Evolutionary conservation across 495 filamentous ascomycete species (phyloP).

Genomic region (Hyphodiscus hymeniophilus): DNA sequence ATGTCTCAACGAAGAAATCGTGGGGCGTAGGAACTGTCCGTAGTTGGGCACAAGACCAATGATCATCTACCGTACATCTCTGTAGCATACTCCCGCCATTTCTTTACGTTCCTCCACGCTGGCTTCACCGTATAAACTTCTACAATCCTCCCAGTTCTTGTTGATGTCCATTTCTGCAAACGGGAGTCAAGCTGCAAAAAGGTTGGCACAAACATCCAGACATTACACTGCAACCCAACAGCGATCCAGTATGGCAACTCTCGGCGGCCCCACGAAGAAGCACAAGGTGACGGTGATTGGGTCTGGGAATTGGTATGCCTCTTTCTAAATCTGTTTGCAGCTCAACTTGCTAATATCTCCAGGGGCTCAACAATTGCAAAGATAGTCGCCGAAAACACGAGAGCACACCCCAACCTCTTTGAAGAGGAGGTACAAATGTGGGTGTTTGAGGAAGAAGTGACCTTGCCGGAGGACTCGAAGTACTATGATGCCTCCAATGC

Average conservation of each 20-base stretch:
- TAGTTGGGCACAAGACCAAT: not conserved
- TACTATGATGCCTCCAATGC: conserved; percentile 41
- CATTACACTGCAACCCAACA: conserved; percentile 3
- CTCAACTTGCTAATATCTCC: conserved; percentile 10
- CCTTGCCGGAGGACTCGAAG: conserved; percentile 53
- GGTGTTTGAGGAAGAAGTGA: conserved; percentile 86
- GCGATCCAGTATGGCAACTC: conserved; percentile 28
- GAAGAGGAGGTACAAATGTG: conserved; percentile 92
- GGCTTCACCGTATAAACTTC: too few relatives aligned
- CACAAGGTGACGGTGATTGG: conserved; percentile 94
- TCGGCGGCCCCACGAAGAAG: conserved; percentile 43
- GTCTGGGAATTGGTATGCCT: conserved; percentile 84
- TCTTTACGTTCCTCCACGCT: not conserved
- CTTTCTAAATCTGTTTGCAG: not conserved
- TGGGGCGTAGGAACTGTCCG: too few relatives aligned
- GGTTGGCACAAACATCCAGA: conserved; percentile 9
- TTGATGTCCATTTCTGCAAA: conserved; percentile 6
- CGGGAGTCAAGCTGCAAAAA: conserved; percentile 7
- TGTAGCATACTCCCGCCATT: not conserved
- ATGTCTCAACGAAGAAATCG: conserved; percentile 5
- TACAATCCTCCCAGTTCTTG: conserved; percentile 11
- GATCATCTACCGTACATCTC: not conserved
- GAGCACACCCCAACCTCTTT: conserved; percentile 67
- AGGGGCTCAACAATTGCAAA: conserved; percentile 97
- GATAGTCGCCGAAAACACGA: conserved; percentile 88